phyloP scores from a whole-genome alignment of 805 yeast species.

The Monosporozyma solicola region DNA sequence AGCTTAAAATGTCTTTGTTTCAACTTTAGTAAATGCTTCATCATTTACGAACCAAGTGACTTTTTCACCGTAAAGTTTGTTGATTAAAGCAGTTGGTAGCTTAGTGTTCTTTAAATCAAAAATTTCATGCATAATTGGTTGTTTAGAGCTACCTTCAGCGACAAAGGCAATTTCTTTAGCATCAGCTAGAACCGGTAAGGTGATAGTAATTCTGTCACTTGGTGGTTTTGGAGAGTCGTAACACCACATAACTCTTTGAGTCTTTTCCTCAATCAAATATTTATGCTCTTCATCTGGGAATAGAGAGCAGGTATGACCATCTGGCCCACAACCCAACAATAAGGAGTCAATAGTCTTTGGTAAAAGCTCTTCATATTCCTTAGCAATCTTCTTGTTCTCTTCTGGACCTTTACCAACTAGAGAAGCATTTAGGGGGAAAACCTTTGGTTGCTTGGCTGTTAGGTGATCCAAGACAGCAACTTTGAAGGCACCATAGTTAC shows the following conservation, averaged over 20 bases:
- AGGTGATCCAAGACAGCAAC: constrained; percentile 47
- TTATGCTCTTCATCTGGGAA: constrained; percentile 65
- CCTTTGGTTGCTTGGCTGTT: constrained; percentile 36
- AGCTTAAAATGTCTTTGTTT: constrained; percentile 2
- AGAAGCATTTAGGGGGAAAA: constrained; percentile 56
- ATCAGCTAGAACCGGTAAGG: constrained; percentile 60
- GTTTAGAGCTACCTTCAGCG: constrained; percentile 84
- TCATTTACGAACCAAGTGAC: constrained; percentile 80
- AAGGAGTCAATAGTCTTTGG: constrained; percentile 54
- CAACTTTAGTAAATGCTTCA: constrained; percentile 48
- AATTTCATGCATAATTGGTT: constrained; percentile 58
- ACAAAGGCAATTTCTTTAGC: constrained; percentile 58
- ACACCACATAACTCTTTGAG: constrained; percentile 50
- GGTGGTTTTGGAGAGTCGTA: constrained; percentile 91
- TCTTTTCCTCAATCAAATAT: constrained; percentile 44
- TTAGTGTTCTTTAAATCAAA: constrained; percentile 42
- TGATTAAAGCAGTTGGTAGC: constrained; percentile 72
- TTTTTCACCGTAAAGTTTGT: constrained; percentile 41
- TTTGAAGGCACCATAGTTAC: constrained; percentile 77
- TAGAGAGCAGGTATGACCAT: constrained; percentile 89
- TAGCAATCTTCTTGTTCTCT: constrained; percentile 49
- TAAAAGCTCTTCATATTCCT: constrained; percentile 49
- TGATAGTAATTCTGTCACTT: constrained; percentile 80
- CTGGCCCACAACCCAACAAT: constrained; percentile 88
- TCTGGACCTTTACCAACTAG: constrained; percentile 48